Percentiles rank a stretch among this genome's conserved stretches.
These are phyloP conservation scores for Solanum medicagineum DNA, from an alignment of 257 asterid species.

Conservation along the genomic window DNA sequence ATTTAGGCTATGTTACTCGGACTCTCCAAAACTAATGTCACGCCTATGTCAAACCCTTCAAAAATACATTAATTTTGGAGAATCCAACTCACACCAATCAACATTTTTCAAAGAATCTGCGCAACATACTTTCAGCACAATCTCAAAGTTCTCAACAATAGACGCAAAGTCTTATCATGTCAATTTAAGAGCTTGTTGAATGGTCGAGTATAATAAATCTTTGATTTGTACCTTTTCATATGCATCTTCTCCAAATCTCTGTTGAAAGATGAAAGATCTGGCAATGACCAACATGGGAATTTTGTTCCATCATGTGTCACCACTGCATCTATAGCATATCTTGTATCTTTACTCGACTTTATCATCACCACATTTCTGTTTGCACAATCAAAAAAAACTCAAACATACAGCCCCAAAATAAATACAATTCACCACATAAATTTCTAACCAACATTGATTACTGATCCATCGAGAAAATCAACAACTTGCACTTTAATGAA, in stretches of 20 bases:
- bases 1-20: background rate
- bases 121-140: background rate
- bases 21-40: background rate
- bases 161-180: background rate
- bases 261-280: constrained; percentile 51
- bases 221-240: constrained; percentile 31
- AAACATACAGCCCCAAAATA: background rate
- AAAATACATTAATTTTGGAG: background rate
- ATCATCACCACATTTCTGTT: constrained; percentile 55
- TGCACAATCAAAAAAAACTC: background rate
- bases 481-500: no score
- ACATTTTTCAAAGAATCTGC: no score
- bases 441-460: background rate
- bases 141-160: background rate
- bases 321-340: constrained; percentile 59
- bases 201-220: background rate
- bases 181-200: background rate
- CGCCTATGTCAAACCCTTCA: background rate
- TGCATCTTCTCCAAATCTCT: constrained; percentile 31
- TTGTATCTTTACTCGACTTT: constrained; percentile 73
- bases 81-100: background rate
- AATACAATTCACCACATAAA: background rate
- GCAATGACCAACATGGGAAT: constrained; percentile 63
- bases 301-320: constrained; percentile 73
- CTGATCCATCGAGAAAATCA: background rate